phyloP scores from a whole-genome alignment of 129 eudicot species.

The sunflower (Helianthus annuus) region DNA sequence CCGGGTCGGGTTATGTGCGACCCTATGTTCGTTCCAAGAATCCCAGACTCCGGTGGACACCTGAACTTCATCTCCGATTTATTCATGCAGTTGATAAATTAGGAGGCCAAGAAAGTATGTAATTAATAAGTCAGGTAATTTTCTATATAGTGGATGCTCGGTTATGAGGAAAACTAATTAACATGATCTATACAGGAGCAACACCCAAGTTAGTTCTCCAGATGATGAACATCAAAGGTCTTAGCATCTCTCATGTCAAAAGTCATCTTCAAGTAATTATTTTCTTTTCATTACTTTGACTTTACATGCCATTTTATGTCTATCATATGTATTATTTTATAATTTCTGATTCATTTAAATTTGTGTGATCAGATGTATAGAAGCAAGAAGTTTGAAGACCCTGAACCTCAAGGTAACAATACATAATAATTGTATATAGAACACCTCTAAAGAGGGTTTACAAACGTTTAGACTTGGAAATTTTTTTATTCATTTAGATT shows the following conservation, averaged over 20 bases:
- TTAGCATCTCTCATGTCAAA: slow-evolving; percentile 86
- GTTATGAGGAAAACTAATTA: neutral
- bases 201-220: slow-evolving; percentile 90
- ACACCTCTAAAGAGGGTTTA: too few relatives aligned
- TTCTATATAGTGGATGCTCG: neutral
- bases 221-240: slow-evolving; percentile 79
- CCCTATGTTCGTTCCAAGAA: slow-evolving; percentile 59
- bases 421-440: neutral
- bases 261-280: slow-evolving; percentile 81
- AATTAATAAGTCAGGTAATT: neutral
- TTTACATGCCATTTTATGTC: neutral
- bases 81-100: slow-evolving; percentile 47
- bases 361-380: slow-evolving; percentile 60
- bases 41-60: slow-evolving; percentile 66
- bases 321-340: neutral
- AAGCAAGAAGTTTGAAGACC: slow-evolving; percentile 82
- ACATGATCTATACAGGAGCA: slow-evolving; percentile 53
- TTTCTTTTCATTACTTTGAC: neutral
- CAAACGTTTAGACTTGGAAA: too few relatives aligned
- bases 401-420: slow-evolving; percentile 50
- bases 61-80: slow-evolving; percentile 63
- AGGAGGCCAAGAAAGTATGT: slow-evolving; percentile 62
- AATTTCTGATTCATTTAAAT: neutral
- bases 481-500: too few relatives aligned
- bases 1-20: slow-evolving; percentile 42